Base-by-base conservation (phyloP, 1,139 yeast genomes). In the Martiniozyma asiatica region DNA sequence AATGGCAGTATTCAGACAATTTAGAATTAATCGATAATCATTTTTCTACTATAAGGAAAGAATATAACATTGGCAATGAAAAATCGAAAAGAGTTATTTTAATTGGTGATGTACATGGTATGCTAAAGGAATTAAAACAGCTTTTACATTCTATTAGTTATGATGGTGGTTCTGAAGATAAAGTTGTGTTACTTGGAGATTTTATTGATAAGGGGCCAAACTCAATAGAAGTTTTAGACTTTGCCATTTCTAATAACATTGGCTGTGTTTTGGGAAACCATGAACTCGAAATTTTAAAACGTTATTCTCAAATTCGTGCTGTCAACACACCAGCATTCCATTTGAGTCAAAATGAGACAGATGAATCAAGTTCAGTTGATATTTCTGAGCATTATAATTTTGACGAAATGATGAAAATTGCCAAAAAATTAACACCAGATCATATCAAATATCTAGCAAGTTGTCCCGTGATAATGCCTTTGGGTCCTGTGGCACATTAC, bases 81-180 rank as follows among this genome's bases (percentile, higher is more conserved):
- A n/a, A n/a, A n/a, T n/a, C 32, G n/a, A 50, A 45, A 31, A 59
- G 89, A 40, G 48, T 79, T 20, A 62, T 87, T 11, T 50, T 85
- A 34, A 63, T 87, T 20, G 97, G 97, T 4, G 97, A 87, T 51
- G 70, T 87, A 16, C 97, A 87, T 53, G 97, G 96, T 2, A 75
- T 77, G 44, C 70, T 63, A 41, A 55, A 57, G 4, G 69, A 72
- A 44, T 59, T 85, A 35, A 48, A 51, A 35, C 55, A 61, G 29
- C 58, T 87, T 28, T 53, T 85, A 35, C 44, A 55, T 12, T 60
- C 62, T 37, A 36, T 63, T 8, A 51, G 65, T 6, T 79, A 60
- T 47, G 54, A 68, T 40, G 35, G 39, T 1, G 39, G 39, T 18
- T 44, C 55, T 11, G 45, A 45, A 5, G 94, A 81, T 46, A 69